Base-by-base conservation (phyloP, 2,329 filamentous ascomycete genomes). In the Chrysosporium queenslandicum region DNA sequence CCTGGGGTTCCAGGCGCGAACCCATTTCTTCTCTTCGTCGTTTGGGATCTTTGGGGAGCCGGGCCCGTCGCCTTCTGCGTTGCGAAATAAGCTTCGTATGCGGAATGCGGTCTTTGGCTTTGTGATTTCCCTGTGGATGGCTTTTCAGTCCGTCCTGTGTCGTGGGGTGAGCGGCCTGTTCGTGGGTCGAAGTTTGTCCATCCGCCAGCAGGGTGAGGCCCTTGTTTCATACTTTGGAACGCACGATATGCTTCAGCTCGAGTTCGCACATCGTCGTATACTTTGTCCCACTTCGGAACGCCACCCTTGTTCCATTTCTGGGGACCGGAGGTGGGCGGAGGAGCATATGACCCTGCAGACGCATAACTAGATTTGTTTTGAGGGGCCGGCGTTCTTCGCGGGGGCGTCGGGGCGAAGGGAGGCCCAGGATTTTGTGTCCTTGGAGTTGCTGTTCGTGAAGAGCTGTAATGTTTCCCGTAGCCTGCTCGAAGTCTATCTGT, bases 1-100 rank as follows among this genome's bases (percentile, higher is more conserved):
- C 76, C 78, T 29, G 77, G 72, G 5, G 72, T 72, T n/a, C 73
- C 73, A 18, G 80, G 78, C 52, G 80, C 76, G 60, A 81, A 83
- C 3, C 78, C 79, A 41, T 71, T 68, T 61, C 72, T 78, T 58
- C 72, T 77, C 34, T 77, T 76, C 2, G 72, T 68, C 3, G 69
- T 68, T 25, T 71, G 64, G 0, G 69, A 58, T 50, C 66, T 67
- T n/a, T 66, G 58, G 23, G 68, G 58, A 18, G 64, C 63, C 14
- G 66, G 60, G 41, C 62, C 64, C n/a, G 67, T 58, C 43, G 42
- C 37, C 20, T 62, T 68, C 51, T 54, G 58, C 37, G 56, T 60
- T 27, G 61, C 63, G 51, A 64, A 68, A 55, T 67, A 65, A 48
- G 63, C 60, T 46, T 72, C 68, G 55, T 69, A 71, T 2, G 69